Base-by-base conservation (phyloP, 225 moss, liverwort and hornwort genomes). In the Straminergon stramineum region DNA sequence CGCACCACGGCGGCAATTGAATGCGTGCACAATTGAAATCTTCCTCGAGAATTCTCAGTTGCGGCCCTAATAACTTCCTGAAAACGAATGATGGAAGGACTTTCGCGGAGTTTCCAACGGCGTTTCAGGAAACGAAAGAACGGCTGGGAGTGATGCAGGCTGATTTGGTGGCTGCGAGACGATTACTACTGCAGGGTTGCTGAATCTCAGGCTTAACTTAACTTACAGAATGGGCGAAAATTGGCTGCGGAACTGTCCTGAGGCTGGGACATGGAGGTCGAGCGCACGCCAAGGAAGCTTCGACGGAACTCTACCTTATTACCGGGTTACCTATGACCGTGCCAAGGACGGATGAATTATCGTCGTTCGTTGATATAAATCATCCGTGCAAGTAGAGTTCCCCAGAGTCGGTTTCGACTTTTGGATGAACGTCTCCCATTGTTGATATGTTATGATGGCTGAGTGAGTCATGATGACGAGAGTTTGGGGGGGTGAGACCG, bases 181-280 rank as follows among this genome's bases (percentile, higher is more conserved):
- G 51, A 69, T 23, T 19, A 17, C 51, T 82, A 19, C 66, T 86
- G 82, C 83, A 86, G 91, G 12, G 60, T 7, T n/a, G 75, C 71
- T 35, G 86, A 57, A 88, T 71, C n/a, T 37, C 9, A 58, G 34
- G 83, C 41, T 48, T 48, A 48, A 48, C 48, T 48, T 53, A 53
- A 37, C 67, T 30, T 56, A 11, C 79, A 73, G 30, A 52, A 57
- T 53, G 69, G 73, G 30, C 69, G 23, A 12, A 45, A 63, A 39
- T 17, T 71, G 79, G 81, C 79, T 87, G 15, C 60, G 37, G 85
- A 86, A 88, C 79, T 90, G 90, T 90, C 92, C 84, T 45, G 68
- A 41, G 45, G 84, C 60, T 67, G 39, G 90, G 92, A 92, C 92
- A 92, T 69, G 48, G 22, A 56, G 37, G 69, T 63, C 51, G 45